These are phyloP conservation scores for Eucalyptus victrix DNA, from an alignment of 345 rosid genomes.

Conservation along the genomic window DNA sequence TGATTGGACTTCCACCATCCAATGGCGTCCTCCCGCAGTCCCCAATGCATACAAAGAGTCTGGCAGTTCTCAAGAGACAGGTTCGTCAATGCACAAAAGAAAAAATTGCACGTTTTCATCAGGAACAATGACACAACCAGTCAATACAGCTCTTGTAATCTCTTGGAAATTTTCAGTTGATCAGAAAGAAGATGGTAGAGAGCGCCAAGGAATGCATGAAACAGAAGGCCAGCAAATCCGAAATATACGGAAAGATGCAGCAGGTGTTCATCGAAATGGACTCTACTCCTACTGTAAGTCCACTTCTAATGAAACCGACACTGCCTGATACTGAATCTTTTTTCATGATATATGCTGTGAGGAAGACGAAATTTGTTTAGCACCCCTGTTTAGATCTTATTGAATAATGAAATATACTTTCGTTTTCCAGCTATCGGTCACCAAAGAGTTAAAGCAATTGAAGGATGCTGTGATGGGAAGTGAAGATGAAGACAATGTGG, in stretches of 20 bases:
- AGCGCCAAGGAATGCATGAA: conserved; percentile 17
- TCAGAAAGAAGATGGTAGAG: conserved; percentile 16
- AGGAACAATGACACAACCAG: not conserved
- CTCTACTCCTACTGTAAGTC: conserved; percentile 2
- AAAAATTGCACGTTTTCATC: not conserved
- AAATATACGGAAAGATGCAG: conserved; percentile 24
- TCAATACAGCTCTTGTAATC: not conserved
- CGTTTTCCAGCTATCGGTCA: not conserved
- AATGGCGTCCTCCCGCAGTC: conserved; percentile 37
- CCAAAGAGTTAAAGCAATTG: conserved; percentile 11
- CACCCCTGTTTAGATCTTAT: not conserved
- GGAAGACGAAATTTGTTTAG: not conserved
- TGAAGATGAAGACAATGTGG: not conserved
- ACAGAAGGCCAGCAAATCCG: conserved; percentile 2
- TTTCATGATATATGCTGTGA: not conserved
- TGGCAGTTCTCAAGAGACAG: conserved; percentile 23
- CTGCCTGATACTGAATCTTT: not conserved
- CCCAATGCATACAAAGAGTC: conserved; percentile 31
- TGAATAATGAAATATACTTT: not conserved
- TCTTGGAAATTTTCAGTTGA: conserved; percentile 1
- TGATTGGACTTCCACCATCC: conserved; percentile 27
- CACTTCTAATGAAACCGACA: not conserved
- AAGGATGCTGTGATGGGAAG: conserved; percentile 13
- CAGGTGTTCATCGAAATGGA: conserved; percentile 17
- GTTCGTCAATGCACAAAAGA: not conserved